phyloP scores from a whole-genome alignment of 306 rosid genomes.

The Sicyos edulis region DNA sequence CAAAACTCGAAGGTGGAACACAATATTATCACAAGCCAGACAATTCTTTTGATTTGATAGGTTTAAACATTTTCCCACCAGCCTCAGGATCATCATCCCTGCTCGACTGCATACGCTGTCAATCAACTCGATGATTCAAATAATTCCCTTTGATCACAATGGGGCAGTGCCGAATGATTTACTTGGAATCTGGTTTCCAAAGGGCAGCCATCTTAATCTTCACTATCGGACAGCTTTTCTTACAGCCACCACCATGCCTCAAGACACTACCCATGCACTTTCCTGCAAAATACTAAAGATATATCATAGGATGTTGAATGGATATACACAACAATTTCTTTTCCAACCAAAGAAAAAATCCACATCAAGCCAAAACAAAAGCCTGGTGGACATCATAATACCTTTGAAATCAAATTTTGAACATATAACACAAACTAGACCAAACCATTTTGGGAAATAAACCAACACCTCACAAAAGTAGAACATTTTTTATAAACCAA shows the following conservation, averaged over 20 bases:
- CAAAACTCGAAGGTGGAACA: constrained; percentile 29
- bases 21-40: background rate
- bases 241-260: background rate
- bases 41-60: constrained; percentile 15
- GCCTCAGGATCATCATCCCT: constrained; percentile 7
- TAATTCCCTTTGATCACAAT: background rate
- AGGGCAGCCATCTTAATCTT: background rate
- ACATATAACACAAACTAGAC: background rate
- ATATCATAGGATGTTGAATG: background rate
- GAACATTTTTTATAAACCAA: background rate
- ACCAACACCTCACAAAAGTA: background rate
- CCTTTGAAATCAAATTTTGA: background rate
- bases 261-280: background rate
- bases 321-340: background rate
- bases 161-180: background rate
- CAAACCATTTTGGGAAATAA: background rate
- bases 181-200: background rate
- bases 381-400: background rate
- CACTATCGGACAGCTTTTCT: background rate
- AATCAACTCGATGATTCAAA: background rate
- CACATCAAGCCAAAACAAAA: background rate
- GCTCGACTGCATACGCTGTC: too few species aligned
- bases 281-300: background rate
- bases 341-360: background rate
- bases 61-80: constrained; percentile 27